Conservation (phyloP, 2,329 filamentous ascomycete species). For the Clarireedia homoeocarpa region DNA sequence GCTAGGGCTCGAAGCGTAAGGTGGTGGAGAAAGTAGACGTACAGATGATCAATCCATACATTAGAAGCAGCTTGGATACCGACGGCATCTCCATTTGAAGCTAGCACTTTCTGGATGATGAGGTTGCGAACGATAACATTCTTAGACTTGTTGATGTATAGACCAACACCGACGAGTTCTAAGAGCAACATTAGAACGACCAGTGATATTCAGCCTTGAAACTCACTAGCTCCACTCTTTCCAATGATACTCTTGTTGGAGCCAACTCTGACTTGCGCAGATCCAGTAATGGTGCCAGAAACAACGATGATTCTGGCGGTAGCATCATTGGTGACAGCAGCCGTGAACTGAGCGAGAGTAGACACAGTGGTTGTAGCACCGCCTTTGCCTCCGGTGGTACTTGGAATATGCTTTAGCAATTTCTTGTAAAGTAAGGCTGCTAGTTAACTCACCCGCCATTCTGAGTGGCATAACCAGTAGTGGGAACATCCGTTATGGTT, state of each 20-base stretch:
- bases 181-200: background rate
- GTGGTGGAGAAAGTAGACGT: background rate
- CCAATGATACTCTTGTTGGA: constrained; percentile 37
- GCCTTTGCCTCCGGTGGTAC: constrained; percentile 39
- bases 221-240: constrained; percentile 29
- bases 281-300: constrained; percentile 29
- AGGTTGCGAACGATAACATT: constrained; percentile 53
- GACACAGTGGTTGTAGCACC: constrained; percentile 39
- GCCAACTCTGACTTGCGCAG: constrained; percentile 16
- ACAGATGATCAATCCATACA: constrained; percentile 31
- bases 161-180: constrained; percentile 37
- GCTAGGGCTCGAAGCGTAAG: background rate
- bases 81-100: constrained; percentile 40
- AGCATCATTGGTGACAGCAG: constrained; percentile 30
- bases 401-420: constrained; percentile 13
- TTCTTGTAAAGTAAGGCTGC: no score
- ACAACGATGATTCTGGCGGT: constrained; percentile 37
- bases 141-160: constrained; percentile 38
- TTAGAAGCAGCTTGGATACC: constrained; percentile 40
- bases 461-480: constrained; percentile 38
- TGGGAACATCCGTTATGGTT: constrained; percentile 25
- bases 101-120: constrained; percentile 41
- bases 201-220: background rate
- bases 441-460: constrained; percentile 28
- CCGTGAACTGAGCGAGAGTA: constrained; percentile 29